Evolutionary conservation across 2,329 filamentous ascomycete species (phyloP).

Genomic region (Penicillium sumatraense): DNA sequence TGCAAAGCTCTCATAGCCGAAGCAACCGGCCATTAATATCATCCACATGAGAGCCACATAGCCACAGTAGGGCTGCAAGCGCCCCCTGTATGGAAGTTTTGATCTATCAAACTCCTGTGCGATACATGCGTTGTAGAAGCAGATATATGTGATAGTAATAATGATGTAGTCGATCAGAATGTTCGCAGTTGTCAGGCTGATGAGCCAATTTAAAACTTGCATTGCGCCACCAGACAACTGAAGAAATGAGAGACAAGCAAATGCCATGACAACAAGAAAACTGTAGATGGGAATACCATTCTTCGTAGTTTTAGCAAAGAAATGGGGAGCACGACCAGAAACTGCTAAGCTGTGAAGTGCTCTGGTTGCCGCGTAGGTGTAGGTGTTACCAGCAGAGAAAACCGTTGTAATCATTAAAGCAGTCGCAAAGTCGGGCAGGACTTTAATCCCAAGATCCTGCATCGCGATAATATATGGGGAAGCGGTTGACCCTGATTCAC

Average conservation of each 20-base stretch:
- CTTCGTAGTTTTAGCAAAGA: neutral
- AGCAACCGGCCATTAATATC: neutral
- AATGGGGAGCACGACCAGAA: neutral
- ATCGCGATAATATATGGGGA: neutral
- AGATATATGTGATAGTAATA: neutral
- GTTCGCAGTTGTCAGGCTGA: neutral
- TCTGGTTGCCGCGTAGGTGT: neutral
- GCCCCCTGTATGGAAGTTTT: neutral
- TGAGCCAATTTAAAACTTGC: neutral
- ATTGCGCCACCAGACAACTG: neutral
- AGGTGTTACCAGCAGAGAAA: neutral
- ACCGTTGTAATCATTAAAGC: neutral
- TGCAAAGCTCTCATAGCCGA: neutral
- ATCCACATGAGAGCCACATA: neutral
- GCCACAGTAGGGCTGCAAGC: neutral
- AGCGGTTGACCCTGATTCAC: neutral
- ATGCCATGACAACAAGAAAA: neutral
- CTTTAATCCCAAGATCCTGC: neutral
- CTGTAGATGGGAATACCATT: neutral
- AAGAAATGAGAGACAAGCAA: neutral
- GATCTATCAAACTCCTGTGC: neutral
- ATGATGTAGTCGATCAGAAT: neutral
- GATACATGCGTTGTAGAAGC: neutral
- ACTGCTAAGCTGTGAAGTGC: neutral
- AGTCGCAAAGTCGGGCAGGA: neutral